Evolutionary conservation across 2,329 filamentous ascomycete species (phyloP), one percentile per base, ranked within the genome.

Genomic region (Myotisia sp.): DNA sequence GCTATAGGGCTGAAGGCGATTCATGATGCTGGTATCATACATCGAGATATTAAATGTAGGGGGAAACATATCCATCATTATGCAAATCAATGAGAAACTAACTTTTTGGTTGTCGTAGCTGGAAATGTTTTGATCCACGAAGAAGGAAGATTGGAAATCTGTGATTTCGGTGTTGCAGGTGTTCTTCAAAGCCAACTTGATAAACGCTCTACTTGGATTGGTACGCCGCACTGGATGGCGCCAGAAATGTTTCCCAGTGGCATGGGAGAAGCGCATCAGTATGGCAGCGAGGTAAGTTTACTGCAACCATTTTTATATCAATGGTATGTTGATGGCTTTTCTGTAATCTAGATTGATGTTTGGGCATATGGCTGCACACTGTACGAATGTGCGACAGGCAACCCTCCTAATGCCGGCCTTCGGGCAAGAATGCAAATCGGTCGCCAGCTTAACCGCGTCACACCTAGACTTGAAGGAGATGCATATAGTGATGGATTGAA

Each of bases 211-310:
- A 78, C 74, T 3, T 74, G 76, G 50, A 70, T 78, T 33, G 74
- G 74, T 16, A 78, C 74, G 3, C 70, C 72, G 3, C 68, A 76
- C 46, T 78, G 71, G 69, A 76, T 78, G 72, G 68, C 74, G 4
- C 71, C 69, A 3, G 74, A 78, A 47, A 60, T 76, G 50, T 65
- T 65, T 41, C 46, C 55, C 28, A 51, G 47, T 28, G 48, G 49
- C 3, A 47, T 49, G 6, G 42, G 39, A 4, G 54, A 56, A 36
- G 58, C 54, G 5, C 58, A 62, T 34, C 53, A 60, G 32, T 65
- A 65, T 37, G 60, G 62, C 8, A 64, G 60, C 37, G 63, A 67
- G 45, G 59, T 62, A 37, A 44, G 55, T 45, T 10, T 6, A 27
- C n/a, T n/a, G 12, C 16, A n/a, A 6, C n/a, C 16, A n/a, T 9